Conservation (phyloP, 257 asterid species). For the Hygrophila difformis region DNA sequence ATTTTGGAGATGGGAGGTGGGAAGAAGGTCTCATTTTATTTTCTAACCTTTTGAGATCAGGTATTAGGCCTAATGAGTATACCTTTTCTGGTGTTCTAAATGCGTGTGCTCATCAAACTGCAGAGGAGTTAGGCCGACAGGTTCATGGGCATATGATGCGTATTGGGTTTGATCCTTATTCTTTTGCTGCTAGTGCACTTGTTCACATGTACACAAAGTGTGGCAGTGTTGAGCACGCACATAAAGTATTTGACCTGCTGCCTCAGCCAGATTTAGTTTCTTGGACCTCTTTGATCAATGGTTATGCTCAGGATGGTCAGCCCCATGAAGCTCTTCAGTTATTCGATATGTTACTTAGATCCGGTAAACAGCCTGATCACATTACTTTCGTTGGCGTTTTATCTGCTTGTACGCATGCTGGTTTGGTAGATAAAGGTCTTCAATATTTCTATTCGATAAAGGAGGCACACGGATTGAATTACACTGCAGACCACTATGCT, state of each 20-base stretch:
- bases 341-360: conserved; percentile 37
- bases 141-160: conserved; percentile 63
- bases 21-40: conserved; percentile 52
- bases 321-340: conserved; percentile 50
- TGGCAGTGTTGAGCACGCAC: conserved; percentile 50
- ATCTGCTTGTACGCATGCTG: conserved; percentile 68
- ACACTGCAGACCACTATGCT: conserved; percentile 61
- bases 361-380: conserved; percentile 54
- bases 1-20: conserved; percentile 60
- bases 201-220: conserved; percentile 76
- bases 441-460: conserved; percentile 53
- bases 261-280: conserved; percentile 59
- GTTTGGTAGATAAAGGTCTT: conserved; percentile 64
- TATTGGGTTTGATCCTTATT: conserved; percentile 41
- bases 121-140: conserved; percentile 59
- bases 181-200: conserved; percentile 67
- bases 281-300: conserved; percentile 67
- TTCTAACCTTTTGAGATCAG: conserved; percentile 34
- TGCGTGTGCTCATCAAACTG: conserved; percentile 48
- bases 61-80: conserved; percentile 53
- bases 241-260: conserved; percentile 35
- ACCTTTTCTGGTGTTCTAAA: conserved; percentile 58
- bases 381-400: conserved; percentile 62
- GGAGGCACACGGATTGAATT: conserved; percentile 34
- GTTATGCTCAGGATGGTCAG: conserved; percentile 64